Evolutionary conservation across 225 moss, liverwort and hornwort genomes (phyloP).

Genomic region (Pleurozium schreberi): DNA sequence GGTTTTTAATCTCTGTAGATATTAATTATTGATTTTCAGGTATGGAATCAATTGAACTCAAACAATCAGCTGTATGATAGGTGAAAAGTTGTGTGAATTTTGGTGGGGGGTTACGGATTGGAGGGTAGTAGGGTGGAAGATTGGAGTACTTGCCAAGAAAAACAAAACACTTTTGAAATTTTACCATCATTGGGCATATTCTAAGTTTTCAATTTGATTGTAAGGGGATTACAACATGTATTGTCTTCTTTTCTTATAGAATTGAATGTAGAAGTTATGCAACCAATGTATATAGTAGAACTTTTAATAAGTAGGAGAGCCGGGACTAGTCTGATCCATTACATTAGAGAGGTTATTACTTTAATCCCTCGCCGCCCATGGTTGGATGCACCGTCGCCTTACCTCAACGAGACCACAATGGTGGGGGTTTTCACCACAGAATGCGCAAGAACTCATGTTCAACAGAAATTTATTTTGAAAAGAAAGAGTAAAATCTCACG

Average conservation of each 20-base stretch:
- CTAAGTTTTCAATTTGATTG: not conserved
- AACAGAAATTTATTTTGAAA: not conserved
- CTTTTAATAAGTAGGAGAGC: too few relatives aligned
- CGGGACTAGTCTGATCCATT: too few relatives aligned
- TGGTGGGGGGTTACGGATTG: not conserved
- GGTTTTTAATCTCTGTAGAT: not conserved
- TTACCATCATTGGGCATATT: not conserved
- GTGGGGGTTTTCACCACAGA: too few relatives aligned
- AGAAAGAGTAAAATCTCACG: conserved; percentile 13
- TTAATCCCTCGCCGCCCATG: too few relatives aligned
- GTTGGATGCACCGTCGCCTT: too few relatives aligned
- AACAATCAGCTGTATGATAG: not conserved
- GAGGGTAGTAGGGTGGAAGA: not conserved
- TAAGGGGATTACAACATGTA: not conserved
- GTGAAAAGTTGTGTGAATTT: not conserved
- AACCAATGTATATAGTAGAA: not conserved
- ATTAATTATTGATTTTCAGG: not conserved
- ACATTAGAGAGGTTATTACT: too few relatives aligned
- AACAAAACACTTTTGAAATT: not conserved
- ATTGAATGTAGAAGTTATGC: too few relatives aligned
- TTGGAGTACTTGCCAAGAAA: not conserved
- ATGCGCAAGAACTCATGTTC: not conserved
- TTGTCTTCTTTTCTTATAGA: not conserved
- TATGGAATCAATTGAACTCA: not conserved
- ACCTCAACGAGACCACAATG: too few relatives aligned